A percentile compares a stretch with the other conserved stretches of the same genome.
Evolutionary conservation across 495 filamentous ascomycete genomes (phyloP).

Genomic region (Xylaria bambusicola): DNA sequence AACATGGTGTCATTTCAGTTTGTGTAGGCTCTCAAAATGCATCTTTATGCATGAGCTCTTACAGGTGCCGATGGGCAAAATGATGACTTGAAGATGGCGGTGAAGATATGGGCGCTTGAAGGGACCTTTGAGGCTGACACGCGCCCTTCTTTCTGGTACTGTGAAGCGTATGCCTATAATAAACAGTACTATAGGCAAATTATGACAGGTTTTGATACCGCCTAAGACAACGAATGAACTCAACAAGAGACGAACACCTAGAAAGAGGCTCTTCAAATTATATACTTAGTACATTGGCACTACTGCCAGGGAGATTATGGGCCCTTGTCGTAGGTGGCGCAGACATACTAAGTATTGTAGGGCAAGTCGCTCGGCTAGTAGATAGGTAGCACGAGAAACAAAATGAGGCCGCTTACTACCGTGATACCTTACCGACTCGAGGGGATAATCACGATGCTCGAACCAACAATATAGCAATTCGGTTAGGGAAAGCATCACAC

Average conservation of each 20-base stretch:
- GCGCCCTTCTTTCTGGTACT: not conserved
- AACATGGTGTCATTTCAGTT: not conserved
- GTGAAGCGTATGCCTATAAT: not conserved
- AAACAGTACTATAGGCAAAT: too few species aligned
- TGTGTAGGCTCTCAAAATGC: not conserved
- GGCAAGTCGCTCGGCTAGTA: not conserved
- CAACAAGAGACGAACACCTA: not conserved
- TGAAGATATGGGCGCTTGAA: constrained; percentile 2
- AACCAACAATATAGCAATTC: not conserved
- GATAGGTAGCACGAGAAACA: not conserved
- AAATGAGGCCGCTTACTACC: not conserved
- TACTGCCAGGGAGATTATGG: too few species aligned
- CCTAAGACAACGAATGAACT: not conserved
- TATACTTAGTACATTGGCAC: too few species aligned
- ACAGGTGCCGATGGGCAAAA: constrained; percentile 9
- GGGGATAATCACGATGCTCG: not conserved
- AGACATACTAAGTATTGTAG: not conserved
- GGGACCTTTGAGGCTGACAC: constrained; percentile 10
- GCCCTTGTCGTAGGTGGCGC: not conserved
- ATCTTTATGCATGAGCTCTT: constrained; percentile 1
- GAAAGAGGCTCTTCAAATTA: not conserved
- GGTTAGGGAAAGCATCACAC: not conserved
- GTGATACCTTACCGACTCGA: too few species aligned
- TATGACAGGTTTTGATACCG: not conserved
- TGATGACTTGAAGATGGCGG: not conserved